A percentile compares a stretch with the other conserved stretches of the same genome.
These are phyloP conservation scores for Wickerhamiella cacticola DNA, from an alignment of 805 yeast species.

Conservation along the genomic window DNA sequence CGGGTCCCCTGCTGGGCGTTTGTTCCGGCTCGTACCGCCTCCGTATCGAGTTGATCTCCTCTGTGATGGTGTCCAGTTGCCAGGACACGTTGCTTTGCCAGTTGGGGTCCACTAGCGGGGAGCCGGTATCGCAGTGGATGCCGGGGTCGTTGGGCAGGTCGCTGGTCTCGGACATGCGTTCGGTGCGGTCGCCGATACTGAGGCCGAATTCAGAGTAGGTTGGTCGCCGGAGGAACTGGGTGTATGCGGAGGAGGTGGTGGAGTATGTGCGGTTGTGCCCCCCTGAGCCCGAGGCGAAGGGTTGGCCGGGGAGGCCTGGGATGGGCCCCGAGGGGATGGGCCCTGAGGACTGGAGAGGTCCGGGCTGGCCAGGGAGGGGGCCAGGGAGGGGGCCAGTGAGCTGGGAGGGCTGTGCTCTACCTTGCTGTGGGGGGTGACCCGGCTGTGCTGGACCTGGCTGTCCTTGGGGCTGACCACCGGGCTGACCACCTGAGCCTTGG, in stretches of 20 bases:
- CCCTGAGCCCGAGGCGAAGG: too few species aligned
- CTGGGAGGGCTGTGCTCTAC: too few species aligned
- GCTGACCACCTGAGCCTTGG: too few species aligned
- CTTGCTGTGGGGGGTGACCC: too few species aligned
- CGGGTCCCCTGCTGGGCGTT: not conserved
- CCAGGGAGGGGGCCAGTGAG: too few species aligned
- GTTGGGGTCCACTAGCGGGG: not conserved
- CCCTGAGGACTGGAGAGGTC: too few species aligned
- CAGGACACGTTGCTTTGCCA: slow-evolving; percentile 23
- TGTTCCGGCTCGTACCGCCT: slow-evolving; percentile 12
- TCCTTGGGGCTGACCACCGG: too few species aligned
- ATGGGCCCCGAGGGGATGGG: too few species aligned
- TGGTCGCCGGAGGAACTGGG: slow-evolving; percentile 22
- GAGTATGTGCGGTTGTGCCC: slow-evolving; percentile 17
- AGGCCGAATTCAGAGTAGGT: slow-evolving; percentile 23
- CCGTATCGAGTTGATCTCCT: slow-evolving; percentile 22
- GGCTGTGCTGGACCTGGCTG: too few species aligned
- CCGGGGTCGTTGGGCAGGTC: slow-evolving; percentile 5
- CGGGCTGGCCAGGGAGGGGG: not conserved
- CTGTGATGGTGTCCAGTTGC: slow-evolving; percentile 24
- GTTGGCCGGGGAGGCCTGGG: too few species aligned
- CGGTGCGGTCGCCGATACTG: slow-evolving; percentile 19
- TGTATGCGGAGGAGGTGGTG: slow-evolving; percentile 19
- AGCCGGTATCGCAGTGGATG: slow-evolving; percentile 1
- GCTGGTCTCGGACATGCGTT: slow-evolving; percentile 5